Evolutionary conservation across 208 protist species (phyloP).

Genomic region (Leishmania gerbilli): DNA sequence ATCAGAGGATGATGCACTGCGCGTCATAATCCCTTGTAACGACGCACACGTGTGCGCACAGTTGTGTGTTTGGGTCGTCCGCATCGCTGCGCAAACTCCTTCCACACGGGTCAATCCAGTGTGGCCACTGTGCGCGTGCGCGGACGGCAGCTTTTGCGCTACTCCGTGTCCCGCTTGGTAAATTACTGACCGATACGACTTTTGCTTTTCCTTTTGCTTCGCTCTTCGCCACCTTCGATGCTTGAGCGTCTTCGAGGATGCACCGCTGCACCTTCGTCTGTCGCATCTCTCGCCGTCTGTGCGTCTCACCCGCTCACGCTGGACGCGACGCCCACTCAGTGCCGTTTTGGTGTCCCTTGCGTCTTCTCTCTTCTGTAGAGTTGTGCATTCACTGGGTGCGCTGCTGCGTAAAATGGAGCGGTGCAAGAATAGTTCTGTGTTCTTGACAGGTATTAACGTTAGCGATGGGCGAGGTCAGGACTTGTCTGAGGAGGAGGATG

Average conservation of each 20-base stretch:
- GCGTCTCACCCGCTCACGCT: not conserved
- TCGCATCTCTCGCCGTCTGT: not conserved
- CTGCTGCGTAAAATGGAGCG: not conserved
- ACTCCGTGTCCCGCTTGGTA: not conserved
- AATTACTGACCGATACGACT: too few species aligned
- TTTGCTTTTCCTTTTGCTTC: not conserved
- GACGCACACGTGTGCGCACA: not conserved
- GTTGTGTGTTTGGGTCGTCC: not conserved
- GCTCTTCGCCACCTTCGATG: not conserved
- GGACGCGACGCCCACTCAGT: not conserved
- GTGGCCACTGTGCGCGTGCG: not conserved
- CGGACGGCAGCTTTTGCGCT: not conserved
- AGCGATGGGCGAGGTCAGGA: not conserved
- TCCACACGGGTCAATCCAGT: not conserved
- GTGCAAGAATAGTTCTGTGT: constrained; percentile 3
- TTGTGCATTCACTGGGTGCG: not conserved
- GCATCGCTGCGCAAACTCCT: not conserved
- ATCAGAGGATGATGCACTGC: not conserved
- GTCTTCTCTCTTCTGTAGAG: not conserved
- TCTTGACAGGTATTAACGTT: constrained; percentile 34
- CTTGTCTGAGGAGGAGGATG: not conserved
- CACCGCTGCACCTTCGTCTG: not conserved
- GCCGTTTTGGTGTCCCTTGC: not conserved
- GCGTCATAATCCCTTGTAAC: not conserved
- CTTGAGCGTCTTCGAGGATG: not conserved